Evolutionary conservation across 78 protist genomes (phyloP), one percentile per base, ranked within the genome.

Genomic region (Corallochytrium limacisporum): DNA sequence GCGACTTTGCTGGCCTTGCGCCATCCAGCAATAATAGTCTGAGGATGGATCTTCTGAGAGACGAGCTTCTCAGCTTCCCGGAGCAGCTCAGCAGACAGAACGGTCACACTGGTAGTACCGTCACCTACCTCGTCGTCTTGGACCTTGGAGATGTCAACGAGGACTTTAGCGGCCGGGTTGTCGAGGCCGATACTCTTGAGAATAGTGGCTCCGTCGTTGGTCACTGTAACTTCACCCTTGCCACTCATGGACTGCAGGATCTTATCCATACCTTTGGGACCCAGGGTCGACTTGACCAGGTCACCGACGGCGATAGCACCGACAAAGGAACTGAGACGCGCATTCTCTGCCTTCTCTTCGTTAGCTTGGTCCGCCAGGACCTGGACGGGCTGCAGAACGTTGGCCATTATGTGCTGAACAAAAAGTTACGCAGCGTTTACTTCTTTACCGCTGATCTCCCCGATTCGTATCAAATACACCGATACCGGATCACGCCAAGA

Each of bases 181-280:
- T 94, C 97, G 24, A 93, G 43, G 47, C 56, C 62, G 26, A 94
- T 72, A 29, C 61, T 44, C 79, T 86, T 89, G 48, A 97, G 76
- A 32, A 97, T 97, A 26, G 99, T 97, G 16, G 99, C 99, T 32
- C 99, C 99, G 69, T 95, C 99, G 79, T 97, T 95, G 16, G 99
- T 95, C 24, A 95, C 85, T 26, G 77, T 49, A 20, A 83, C 31
- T 1, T 33, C 9, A 16, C 47, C 46, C 63, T 74, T 57, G 8
- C 57, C 33, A 28, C 79, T 81, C 54, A 43, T 3, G 1, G 91
- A 74, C 62, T 81, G 88, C 8, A 96, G 79, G 50, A 96, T 96
- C 85, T 96, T 96, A 77, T 96, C 99, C 99, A 95, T 95, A 9
- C 99, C 99, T 78, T 93, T 93, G 26, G 99, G 99, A 16, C 99